Evolutionary conservation across 192 early-diverging fungal genomes (phyloP), one percentile per base, ranked within the genome.

Genomic region (Coemansia asiatica): DNA sequence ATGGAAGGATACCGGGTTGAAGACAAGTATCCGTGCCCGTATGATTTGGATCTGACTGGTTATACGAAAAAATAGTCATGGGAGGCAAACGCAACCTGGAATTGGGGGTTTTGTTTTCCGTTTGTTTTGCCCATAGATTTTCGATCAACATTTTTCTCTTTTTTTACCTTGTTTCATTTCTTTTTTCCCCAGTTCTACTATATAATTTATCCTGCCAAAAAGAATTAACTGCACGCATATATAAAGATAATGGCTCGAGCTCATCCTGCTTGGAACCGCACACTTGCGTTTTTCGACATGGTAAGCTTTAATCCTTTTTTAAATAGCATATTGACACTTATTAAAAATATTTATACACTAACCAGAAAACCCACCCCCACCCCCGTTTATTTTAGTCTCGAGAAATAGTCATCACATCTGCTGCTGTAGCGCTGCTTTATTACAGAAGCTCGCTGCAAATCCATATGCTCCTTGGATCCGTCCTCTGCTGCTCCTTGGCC

Each of bases 11-110:
- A 81, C 51, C 56, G 78, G 0, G 26, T 59, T 0, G 15, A 64
- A 18, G 77, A 80, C 18, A 66, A 65, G 9, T 51, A 62, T 47
- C 23, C 25, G 4, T 66, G 69, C n/a, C 78, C 72, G 19, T 58
- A 66, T 28, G 60, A 75, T 25, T 5, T 75, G 40, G 72, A 79
- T 50, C 29, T 79, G 19, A 74, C 64, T 2, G 76, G 70, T 3
- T 50, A 58, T n/a, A n/a, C n/a, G n/a, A n/a, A n/a, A n/a, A n/a
- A n/a, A n/a, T n/a, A n/a, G n/a, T n/a, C n/a, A n/a, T n/a, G n/a
- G n/a, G n/a, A n/a, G n/a, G n/a, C n/a, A n/a, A n/a, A n/a, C n/a
- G n/a, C n/a, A n/a, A n/a, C n/a, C n/a, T n/a, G n/a, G n/a, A n/a
- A n/a, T n/a, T n/a, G n/a, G 23, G 2, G 29, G 6, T 46, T 65